Percentiles rank a stretch among this genome's conserved stretches.
Evolutionary conservation across 768 basidiomycete genomes (phyloP).

Genomic region (Psilocybe cyanescens): DNA sequence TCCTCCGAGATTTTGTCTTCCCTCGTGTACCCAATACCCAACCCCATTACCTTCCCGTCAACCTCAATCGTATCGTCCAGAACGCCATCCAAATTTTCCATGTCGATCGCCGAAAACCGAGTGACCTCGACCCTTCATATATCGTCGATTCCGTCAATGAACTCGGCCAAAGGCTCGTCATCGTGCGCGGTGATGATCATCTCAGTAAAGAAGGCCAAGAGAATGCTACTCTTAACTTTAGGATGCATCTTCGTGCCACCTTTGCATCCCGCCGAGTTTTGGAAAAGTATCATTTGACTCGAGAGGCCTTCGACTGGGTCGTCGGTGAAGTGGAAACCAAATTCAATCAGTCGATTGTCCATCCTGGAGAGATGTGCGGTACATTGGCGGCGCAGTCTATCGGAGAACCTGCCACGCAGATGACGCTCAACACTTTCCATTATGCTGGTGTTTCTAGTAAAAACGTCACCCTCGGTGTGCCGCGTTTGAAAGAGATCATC

Average conservation of each 20-base stretch:
- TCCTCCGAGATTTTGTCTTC: constrained; percentile 86
- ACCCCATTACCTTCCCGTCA: constrained; percentile 92
- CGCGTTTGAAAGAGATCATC: constrained; percentile 98
- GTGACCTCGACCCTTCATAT: constrained; percentile 87
- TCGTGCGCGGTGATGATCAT: constrained; percentile 85
- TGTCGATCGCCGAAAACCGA: constrained; percentile 91
- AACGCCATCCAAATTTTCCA: constrained; percentile 97
- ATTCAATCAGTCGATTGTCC: constrained; percentile 90
- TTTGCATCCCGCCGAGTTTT: constrained; percentile 87
- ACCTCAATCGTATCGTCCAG: constrained; percentile 92
- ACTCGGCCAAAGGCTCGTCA: constrained; percentile 75
- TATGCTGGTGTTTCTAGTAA: constrained; percentile 99
- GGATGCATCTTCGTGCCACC: constrained; percentile 89
- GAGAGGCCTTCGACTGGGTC: constrained; percentile 98
- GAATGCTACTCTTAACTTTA: constrained; percentile 91
- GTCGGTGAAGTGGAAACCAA: constrained; percentile 94
- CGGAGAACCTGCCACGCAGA: constrained; percentile 99
- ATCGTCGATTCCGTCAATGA: constrained; percentile 81
- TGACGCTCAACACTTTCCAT: constrained; percentile 99
- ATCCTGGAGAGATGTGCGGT: constrained; percentile 99
- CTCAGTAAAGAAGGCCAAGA: constrained; percentile 79
- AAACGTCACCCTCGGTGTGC: constrained; percentile 99
- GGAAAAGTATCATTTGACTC: constrained; percentile 85
- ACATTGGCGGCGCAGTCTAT: constrained; percentile 98
- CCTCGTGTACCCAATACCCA: constrained; percentile 68